Percentiles rank a stretch among this genome's conserved stretches.
Evolutionary conservation across 768 basidiomycete genomes (phyloP).

Genomic region (Tricholoma saponaceum): DNA sequence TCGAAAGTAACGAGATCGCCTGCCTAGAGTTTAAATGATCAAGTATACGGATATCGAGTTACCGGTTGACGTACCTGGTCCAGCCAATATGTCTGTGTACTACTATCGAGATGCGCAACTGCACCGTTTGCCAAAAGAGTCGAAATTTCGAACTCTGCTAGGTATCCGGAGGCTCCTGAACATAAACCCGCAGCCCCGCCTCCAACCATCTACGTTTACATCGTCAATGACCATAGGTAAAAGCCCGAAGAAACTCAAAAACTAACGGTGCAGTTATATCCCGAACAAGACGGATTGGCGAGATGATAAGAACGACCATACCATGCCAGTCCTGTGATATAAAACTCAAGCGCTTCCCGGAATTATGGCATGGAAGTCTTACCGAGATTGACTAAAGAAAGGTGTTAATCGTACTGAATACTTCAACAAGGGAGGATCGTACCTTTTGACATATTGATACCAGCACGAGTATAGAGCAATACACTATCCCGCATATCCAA

Average conservation of each 20-base stretch:
- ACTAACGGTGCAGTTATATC: constrained; percentile 9
- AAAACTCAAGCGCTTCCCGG: too few relatives aligned
- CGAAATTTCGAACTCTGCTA: constrained; percentile 14
- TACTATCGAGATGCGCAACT: constrained; percentile 8
- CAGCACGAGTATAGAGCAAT: constrained; percentile 14
- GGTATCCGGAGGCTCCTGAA: constrained; percentile 8
- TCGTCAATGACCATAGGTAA: background rate
- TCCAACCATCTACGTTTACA: constrained; percentile 11
- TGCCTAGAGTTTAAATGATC: background rate
- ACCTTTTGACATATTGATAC: constrained; percentile 17
- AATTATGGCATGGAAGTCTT: background rate
- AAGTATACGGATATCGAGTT: too few relatives aligned
- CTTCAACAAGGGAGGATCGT: too few relatives aligned
- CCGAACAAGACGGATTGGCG: constrained; percentile 3
- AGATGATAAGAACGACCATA: constrained; percentile 19
- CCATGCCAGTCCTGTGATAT: constrained; percentile 15
- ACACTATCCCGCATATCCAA: constrained; percentile 17
- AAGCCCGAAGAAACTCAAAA: background rate
- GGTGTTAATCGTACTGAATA: background rate
- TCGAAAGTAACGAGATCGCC: constrained; percentile 14
- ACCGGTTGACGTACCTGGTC: too few relatives aligned
- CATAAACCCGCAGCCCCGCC: constrained; percentile 13
- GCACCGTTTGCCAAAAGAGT: too few relatives aligned
- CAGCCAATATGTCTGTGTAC: constrained; percentile 15
- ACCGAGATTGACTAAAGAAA: background rate